Evolutionary conservation across 2,329 filamentous ascomycete species (phyloP), one percentile per base, ranked within the genome.

Genomic region (Penicillium expansum): DNA sequence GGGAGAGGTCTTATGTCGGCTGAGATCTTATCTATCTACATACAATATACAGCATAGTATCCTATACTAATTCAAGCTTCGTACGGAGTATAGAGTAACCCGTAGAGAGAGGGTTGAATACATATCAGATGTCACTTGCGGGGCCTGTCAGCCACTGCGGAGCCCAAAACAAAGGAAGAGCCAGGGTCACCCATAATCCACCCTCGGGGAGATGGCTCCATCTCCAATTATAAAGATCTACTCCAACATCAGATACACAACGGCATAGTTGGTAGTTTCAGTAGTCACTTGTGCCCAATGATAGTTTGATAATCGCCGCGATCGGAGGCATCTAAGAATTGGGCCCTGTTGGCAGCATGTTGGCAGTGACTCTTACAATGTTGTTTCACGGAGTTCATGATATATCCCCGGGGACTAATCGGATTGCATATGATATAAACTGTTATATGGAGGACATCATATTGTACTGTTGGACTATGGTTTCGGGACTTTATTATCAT

Each of bases 141-240:
- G 48, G 54, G 54, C 48, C 30, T 47, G 48, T 52, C 54, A 56
- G 48, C 54, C 54, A 52, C 48, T 52, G 54, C 54, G 54, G 54
- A 56, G 54, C 54, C 54, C 20, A 45, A 41, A 43, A 52, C n/a
- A 33, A 51, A 51, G 41, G 48, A 44, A 52, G 29, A 44, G 48
- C 32, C 48, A 56, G 53, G 53, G 47, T 45, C 48, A 52, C 14
- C 32, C 24, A 52, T 52, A 56, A 56, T 44, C 54, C 54, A 56
- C 54, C 13, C 18, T 33, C 41, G 50, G 41, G 33, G 29, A 48
- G 33, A 48, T 10, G 45, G 48, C 41, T 41, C 54, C 54, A 56
- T 52, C 47, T 55, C 11, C 27, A 50, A 50, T 33, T 18, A 45
- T 37, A 48, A 30, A 47, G 54, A 56, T 56, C 48, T 43, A 41